phyloP scores from a whole-genome alignment of 352 stramenopile species.

The Globisporangium ultimum region DNA sequence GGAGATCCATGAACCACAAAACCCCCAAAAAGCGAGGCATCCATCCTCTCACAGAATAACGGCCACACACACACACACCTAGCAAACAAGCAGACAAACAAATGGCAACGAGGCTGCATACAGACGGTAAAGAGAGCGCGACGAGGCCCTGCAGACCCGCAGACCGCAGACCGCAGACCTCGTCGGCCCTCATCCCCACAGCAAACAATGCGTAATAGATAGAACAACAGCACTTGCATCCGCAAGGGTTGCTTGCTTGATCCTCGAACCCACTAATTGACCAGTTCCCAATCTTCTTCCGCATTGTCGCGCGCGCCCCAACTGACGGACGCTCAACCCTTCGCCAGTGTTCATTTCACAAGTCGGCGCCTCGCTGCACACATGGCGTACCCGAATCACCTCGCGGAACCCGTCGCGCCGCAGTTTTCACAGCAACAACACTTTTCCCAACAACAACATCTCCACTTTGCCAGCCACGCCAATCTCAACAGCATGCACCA shows the following conservation, averaged over 20 bases:
- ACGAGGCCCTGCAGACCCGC: too few relatives aligned
- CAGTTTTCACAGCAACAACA: neutral
- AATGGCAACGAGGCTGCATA: neutral
- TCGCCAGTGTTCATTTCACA: neutral
- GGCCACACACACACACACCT: neutral
- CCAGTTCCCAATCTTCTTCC: neutral
- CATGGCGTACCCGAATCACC: neutral
- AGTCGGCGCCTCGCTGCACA: neutral
- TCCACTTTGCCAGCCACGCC: neutral
- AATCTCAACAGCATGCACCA: slow-evolving; percentile 3
- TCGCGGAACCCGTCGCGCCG: neutral
- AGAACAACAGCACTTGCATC: neutral
- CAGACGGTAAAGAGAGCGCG: neutral
- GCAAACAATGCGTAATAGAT: neutral
- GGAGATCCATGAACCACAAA: neutral
- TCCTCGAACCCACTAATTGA: neutral
- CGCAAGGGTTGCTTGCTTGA: neutral
- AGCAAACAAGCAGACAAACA: neutral
- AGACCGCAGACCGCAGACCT: too few relatives aligned
- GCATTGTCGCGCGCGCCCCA: neutral
- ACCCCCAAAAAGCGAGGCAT: neutral
- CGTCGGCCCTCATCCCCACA: neutral
- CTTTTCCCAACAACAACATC: neutral
- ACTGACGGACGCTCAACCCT: neutral
- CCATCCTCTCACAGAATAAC: neutral